phyloP scores from a whole-genome alignment of 257 asterid genomes.

The Ocimum tenuiflorum region DNA sequence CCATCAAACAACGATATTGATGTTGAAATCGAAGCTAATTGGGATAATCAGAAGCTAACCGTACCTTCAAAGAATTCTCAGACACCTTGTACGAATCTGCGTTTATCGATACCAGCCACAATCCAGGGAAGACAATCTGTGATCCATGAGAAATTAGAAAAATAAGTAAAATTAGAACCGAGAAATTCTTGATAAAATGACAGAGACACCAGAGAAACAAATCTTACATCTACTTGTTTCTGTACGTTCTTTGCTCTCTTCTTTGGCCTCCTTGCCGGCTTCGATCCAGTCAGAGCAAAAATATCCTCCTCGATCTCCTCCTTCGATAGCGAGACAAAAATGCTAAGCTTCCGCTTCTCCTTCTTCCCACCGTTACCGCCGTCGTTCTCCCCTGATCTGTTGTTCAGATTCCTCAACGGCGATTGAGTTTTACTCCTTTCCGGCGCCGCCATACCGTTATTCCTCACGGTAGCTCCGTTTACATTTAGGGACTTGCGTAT shows the following conservation, averaged over 20 bases:
- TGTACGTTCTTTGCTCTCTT: conserved; percentile 55
- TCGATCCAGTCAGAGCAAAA: conserved; percentile 51
- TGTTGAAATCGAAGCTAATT: not conserved
- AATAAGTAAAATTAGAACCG: not conserved
- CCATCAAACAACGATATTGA: not conserved
- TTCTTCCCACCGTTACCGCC: conserved; percentile 33
- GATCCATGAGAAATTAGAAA: conserved; percentile 8
- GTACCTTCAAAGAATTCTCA: conserved; percentile 53
- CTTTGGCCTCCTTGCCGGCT: conserved; percentile 68
- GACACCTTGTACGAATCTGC: conserved; percentile 64
- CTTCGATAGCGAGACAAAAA: conserved; percentile 37
- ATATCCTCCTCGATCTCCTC: conserved; percentile 73
- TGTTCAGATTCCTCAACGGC: conserved; percentile 29
- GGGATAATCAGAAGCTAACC: not conserved
- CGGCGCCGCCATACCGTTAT: conserved; percentile 7
- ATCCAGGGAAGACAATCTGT: conserved; percentile 64
- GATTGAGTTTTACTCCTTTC: conserved; percentile 40
- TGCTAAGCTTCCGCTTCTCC: conserved; percentile 41
- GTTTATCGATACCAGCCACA: conserved; percentile 52
- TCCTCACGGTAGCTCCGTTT: conserved; percentile 27
- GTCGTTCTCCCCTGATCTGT: conserved; percentile 29
- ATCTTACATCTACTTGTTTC: conserved; percentile 56
- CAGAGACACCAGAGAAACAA: not conserved
- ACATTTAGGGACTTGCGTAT: conserved; percentile 27
- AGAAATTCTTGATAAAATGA: not conserved